Conservation (phyloP, 345 rosid species). For the Eucalyptus grandis region DNA sequence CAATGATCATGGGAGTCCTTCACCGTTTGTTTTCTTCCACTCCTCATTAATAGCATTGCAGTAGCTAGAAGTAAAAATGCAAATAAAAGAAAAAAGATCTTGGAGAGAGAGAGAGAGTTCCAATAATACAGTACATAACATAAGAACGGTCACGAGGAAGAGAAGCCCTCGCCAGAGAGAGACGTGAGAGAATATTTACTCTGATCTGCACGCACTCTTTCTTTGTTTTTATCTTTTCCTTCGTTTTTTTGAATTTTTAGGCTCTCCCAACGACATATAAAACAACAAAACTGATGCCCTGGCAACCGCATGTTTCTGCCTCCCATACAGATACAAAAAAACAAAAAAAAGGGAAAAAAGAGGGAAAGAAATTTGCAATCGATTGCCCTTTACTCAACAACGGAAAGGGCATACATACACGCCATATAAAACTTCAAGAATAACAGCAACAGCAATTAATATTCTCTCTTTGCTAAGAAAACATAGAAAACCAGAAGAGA, state of each 20-base stretch:
- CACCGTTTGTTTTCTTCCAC: not conserved
- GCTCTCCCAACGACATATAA: slow-evolving; percentile 28
- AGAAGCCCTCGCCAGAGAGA: not conserved
- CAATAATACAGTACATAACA: not conserved
- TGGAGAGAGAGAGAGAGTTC: not conserved
- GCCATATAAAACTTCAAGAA: not conserved
- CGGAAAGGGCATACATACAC: not conserved
- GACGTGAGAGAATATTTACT: slow-evolving; percentile 30
- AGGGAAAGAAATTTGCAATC: not conserved
- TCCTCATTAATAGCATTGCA: not conserved
- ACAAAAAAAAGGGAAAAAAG: not conserved
- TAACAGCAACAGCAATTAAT: not conserved
- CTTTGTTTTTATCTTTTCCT: not conserved
- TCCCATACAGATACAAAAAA: not conserved
- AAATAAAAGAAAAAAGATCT: not conserved
- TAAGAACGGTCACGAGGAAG: slow-evolving; percentile 27
- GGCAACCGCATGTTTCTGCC: slow-evolving; percentile 26
- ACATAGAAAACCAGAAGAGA: not conserved
- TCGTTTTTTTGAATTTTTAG: not conserved
- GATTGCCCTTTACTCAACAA: not conserved
- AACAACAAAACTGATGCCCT: slow-evolving; percentile 30
- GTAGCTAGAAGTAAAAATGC: not conserved
- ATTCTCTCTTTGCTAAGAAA: not conserved
- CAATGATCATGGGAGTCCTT: not conserved
- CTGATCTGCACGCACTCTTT: not conserved